phyloP scores from a whole-genome alignment of 2,329 filamentous ascomycete species.

The Delphinella strobiligena region DNA sequence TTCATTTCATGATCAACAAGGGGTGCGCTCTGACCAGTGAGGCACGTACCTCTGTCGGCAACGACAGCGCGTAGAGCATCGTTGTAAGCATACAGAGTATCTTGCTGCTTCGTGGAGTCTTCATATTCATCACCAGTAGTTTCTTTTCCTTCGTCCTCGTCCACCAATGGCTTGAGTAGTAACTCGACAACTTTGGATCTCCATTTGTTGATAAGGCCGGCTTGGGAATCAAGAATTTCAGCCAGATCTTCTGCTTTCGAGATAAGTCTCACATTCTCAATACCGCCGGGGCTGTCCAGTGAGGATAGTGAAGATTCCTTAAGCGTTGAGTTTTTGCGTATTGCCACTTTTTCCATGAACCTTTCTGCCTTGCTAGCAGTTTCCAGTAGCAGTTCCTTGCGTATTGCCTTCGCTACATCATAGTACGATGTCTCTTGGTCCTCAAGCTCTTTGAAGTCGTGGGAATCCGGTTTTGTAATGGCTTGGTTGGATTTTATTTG shows the following conservation, averaged over 20 bases:
- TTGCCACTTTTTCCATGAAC: constrained; percentile 51
- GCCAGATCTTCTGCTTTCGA: constrained; percentile 56
- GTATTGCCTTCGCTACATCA: constrained; percentile 62
- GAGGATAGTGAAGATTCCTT: constrained; percentile 45
- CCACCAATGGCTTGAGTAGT: constrained; percentile 63
- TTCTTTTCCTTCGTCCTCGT: constrained; percentile 62
- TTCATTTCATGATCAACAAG: constrained; percentile 64
- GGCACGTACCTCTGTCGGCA: constrained; percentile 63
- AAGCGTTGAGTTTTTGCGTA: constrained; percentile 38
- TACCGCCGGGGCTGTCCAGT: constrained; percentile 37
- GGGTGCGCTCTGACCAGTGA: constrained; percentile 66
- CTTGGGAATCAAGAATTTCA: constrained; percentile 58
- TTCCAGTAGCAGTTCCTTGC: constrained; percentile 63
- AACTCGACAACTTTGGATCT: constrained; percentile 60
- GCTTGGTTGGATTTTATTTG: constrained; percentile 65
- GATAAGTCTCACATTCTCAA: constrained; percentile 58
- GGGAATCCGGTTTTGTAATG: constrained; percentile 53
- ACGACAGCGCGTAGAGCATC: constrained; percentile 63
- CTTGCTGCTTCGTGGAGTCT: constrained; percentile 74
- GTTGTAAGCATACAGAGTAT: constrained; percentile 79
- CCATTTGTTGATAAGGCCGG: constrained; percentile 60
- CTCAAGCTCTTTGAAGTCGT: constrained; percentile 54
- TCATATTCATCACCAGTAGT: constrained; percentile 84
- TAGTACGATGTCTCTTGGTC: constrained; percentile 62
- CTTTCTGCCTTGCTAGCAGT: constrained; percentile 45